Conservation (phyloP, 129 eudicot species). For the Pulicaria dysenterica region DNA sequence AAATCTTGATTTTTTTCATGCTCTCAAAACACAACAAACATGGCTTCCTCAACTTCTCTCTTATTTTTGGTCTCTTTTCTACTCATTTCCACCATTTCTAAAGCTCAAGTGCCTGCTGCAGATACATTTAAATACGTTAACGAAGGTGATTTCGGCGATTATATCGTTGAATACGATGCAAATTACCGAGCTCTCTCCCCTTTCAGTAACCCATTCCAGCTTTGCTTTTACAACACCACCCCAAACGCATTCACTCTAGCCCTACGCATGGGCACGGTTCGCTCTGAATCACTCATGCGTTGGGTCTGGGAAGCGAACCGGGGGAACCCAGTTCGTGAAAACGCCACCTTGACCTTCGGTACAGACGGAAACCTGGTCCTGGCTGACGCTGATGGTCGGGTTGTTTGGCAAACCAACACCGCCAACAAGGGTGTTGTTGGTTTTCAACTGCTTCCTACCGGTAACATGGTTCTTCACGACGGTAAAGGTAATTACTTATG, state of each 20-base stretch:
- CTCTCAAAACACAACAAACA: slow-evolving; percentile 17
- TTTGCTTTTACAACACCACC: slow-evolving; percentile 63
- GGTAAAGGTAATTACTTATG: slow-evolving; percentile 44
- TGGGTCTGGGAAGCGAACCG: slow-evolving; percentile 82
- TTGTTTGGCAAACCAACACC: slow-evolving; percentile 61
- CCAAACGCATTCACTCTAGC: slow-evolving; percentile 50
- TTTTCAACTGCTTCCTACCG: slow-evolving; percentile 45
- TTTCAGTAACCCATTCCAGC: slow-evolving; percentile 42
- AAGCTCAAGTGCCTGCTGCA: slow-evolving; percentile 42
- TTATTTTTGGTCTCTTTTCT: slow-evolving; percentile 13
- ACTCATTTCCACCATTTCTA: slow-evolving; percentile 23
- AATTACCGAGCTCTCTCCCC: slow-evolving; percentile 35
- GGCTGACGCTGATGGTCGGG: slow-evolving; percentile 45
- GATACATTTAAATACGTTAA: slow-evolving; percentile 45
- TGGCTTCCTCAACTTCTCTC: slow-evolving; percentile 20
- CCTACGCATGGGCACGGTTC: slow-evolving; percentile 43
- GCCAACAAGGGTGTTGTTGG: slow-evolving; percentile 62
- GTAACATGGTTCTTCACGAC: slow-evolving; percentile 64
- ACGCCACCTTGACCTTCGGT: slow-evolving; percentile 49
- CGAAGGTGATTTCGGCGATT: slow-evolving; percentile 48
- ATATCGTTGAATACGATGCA: slow-evolving; percentile 43
- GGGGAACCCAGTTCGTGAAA: slow-evolving; percentile 45
- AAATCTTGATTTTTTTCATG: background rate
- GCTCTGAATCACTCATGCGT: slow-evolving; percentile 40
- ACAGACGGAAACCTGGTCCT: slow-evolving; percentile 58